Base-by-base conservation (phyloP, 1,139 yeast genomes). In the Nakaseomyces nivariensis region DNA sequence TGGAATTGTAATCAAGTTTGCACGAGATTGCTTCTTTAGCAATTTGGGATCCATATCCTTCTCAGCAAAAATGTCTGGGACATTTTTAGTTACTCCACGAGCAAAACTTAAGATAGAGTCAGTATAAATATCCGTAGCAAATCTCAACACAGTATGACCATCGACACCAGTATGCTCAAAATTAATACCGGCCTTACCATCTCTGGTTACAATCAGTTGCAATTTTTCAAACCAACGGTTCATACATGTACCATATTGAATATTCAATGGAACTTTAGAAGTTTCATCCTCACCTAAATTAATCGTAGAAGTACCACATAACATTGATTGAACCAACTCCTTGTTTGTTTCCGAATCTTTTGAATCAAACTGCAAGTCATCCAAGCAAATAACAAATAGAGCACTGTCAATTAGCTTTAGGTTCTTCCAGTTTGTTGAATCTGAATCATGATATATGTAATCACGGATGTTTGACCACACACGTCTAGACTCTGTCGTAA, bases 81-180 rank as follows among this genome's bases (percentile, higher is more conserved):
- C 80, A 58, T 85, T 82, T 52, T 79, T 79, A 59, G 89, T 87
- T 60, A 89, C 88, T 26, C 86, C 77, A 62, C 79, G 82, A 10
- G 96, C 96, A 73, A 88, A 89, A 46, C 92, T 77, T 55, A 89
- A 72, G 50, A 89, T 87, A 1, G 95, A 84, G 66, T 89, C 97
- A 0, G 96, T 89, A 64, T 88, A 89, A 49, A 89, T 85, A 66
- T 89, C 96, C 43, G 89, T 81, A 13, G 88, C 96, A 70, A 85
- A 85, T 54, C 96, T 72, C 58, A 89, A 72, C 6, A 89, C 96
- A 0, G 97, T 89, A 66, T 89, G 96, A 50, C 97, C 96, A 69
- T 89, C 97, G 36, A 89, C 95, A 60, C 96, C 96, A 0, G 96
- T 89, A 63, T 89, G 96, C 64, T 89, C 97, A 64, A 89, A 89